Conservation (phyloP, 371 early-diverging fungal species). For the Mortierella sp. region DNA sequence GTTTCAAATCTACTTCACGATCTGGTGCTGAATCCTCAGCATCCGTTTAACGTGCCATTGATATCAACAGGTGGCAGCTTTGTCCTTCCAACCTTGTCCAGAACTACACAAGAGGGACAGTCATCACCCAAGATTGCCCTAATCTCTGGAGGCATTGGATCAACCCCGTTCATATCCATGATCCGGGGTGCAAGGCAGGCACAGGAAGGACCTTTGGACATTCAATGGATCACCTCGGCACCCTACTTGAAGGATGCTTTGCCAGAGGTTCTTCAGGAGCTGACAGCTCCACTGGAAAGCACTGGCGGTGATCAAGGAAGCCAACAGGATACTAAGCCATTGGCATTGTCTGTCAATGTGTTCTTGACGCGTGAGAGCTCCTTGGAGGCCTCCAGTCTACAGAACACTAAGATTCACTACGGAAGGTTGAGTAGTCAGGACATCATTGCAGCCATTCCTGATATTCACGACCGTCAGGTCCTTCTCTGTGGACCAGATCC, state of each 20-base stretch:
- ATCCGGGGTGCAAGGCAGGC: slow-evolving; percentile 25
- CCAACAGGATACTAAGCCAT: background rate
- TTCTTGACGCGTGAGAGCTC: slow-evolving; percentile 17
- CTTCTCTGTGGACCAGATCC: slow-evolving; percentile 44
- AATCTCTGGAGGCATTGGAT: slow-evolving; percentile 45
- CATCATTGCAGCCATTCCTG: slow-evolving; percentile 7
- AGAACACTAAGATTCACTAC: slow-evolving; percentile 1
- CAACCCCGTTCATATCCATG: slow-evolving; percentile 47
- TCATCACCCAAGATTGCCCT: slow-evolving; percentile 14
- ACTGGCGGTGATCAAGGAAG: background rate
- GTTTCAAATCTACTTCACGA: slow-evolving; percentile 31
- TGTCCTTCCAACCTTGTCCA: slow-evolving; percentile 11
- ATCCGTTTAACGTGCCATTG: slow-evolving; percentile 21
- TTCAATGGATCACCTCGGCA: slow-evolving; percentile 32
- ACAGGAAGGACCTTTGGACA: slow-evolving; percentile 3
- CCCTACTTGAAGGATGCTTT: slow-evolving; percentile 15
- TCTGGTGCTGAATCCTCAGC: background rate
- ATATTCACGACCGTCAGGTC: slow-evolving; percentile 20
- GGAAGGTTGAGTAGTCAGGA: slow-evolving; percentile 2
- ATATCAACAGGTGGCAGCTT: slow-evolving; percentile 32
- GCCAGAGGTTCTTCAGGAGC: slow-evolving; percentile 14
- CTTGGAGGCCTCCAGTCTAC: slow-evolving; percentile 8
- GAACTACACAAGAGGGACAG: background rate
- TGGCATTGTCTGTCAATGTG: slow-evolving; percentile 5
- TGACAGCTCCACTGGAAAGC: background rate